Conservation (phyloP, 2,329 filamentous ascomycete species). For the Colletotrichum liaoningense region DNA sequence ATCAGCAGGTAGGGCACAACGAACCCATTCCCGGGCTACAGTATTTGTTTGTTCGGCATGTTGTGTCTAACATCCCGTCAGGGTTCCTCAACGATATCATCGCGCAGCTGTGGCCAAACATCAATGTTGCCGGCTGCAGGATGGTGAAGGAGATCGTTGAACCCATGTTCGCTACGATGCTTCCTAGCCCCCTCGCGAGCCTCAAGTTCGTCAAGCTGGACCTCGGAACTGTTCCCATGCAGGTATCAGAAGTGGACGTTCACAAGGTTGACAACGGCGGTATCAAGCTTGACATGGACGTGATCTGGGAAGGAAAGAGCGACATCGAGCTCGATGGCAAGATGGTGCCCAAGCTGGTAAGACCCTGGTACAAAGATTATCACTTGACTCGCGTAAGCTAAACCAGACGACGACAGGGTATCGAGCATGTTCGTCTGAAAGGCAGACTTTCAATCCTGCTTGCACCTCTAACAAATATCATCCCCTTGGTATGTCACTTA, state of each 20-base stretch:
- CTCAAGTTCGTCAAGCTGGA: constrained; percentile 59
- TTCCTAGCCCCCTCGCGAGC: constrained; percentile 55
- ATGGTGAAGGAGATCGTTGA: constrained; percentile 60
- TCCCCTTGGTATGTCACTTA: constrained; percentile 52
- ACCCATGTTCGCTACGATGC: constrained; percentile 58
- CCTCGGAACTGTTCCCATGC: constrained; percentile 54
- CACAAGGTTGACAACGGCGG: constrained; percentile 55
- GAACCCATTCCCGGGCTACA: background rate
- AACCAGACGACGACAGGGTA: constrained; percentile 47
- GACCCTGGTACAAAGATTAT: background rate
- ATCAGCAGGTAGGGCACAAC: constrained; percentile 44
- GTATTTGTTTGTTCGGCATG: background rate
- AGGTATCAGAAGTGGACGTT: constrained; percentile 54
- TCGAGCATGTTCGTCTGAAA: constrained; percentile 56
- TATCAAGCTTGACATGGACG: constrained; percentile 61
- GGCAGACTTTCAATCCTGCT: constrained; percentile 57
- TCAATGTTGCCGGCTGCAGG: constrained; percentile 53
- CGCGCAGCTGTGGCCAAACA: constrained; percentile 60
- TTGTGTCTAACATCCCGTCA: constrained; percentile 32
- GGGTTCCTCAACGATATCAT: constrained; percentile 61
- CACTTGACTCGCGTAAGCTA: constrained; percentile 15
- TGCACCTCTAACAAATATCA: constrained; percentile 55
- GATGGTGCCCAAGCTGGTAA: constrained; percentile 54
- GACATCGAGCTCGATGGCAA: constrained; percentile 59
- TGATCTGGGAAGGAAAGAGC: constrained; percentile 57